Conservation (phyloP, 352 stramenopile genomes). For the Phytophthora ohioensis region DNA sequence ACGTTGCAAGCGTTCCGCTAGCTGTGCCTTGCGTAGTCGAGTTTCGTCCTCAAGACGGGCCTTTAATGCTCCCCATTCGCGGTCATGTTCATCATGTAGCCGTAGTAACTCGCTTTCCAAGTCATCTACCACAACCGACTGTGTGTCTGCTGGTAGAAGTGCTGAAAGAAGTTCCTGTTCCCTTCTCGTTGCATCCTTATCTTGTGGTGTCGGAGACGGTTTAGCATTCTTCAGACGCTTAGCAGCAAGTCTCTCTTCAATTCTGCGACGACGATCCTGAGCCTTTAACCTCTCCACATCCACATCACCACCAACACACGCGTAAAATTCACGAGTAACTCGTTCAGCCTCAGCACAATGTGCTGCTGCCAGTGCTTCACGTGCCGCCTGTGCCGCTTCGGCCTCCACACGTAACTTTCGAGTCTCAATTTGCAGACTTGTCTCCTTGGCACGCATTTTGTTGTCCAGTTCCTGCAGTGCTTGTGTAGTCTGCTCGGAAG, state of each 20-base stretch:
- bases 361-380: conserved; percentile 34
- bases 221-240: conserved; percentile 19
- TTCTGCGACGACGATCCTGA: conserved; percentile 26
- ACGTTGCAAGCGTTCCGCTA: conserved; percentile 45
- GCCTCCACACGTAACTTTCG: conserved; percentile 23
- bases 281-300: conserved; percentile 24
- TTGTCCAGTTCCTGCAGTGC: conserved; percentile 31
- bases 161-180: not conserved
- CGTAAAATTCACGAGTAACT: conserved; percentile 38
- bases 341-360: conserved; percentile 41
- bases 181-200: not conserved
- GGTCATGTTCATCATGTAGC: conserved; percentile 46
- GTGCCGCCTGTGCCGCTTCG: conserved; percentile 39
- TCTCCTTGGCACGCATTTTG: conserved; percentile 28
- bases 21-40: conserved; percentile 36
- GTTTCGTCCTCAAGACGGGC: conserved; percentile 44
- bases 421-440: conserved; percentile 19
- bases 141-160: conserved; percentile 6
- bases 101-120: conserved; percentile 35
- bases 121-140: conserved; percentile 23
- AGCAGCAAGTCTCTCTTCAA: conserved; percentile 35
- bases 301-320: conserved; percentile 20
- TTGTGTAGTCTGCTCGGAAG: conserved; percentile 30
- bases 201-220: not conserved
- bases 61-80: conserved; percentile 43